Percentiles rank a stretch among this genome's conserved stretches.
Conservation (phyloP, 2,329 filamentous ascomycete species). For the Trichoderma lentiforme region DNA sequence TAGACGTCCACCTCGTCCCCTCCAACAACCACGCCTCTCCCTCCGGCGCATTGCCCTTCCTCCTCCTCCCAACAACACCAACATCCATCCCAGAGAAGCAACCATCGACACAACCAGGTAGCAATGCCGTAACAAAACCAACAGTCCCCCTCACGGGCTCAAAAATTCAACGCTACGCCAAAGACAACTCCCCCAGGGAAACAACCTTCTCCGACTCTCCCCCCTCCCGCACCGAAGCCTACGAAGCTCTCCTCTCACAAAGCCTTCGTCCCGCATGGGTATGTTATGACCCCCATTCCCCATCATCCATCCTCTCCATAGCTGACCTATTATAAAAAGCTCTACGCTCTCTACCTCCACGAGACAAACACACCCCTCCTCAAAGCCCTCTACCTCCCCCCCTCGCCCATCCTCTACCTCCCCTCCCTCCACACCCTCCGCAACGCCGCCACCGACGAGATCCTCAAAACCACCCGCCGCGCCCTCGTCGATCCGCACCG, state of each 20-base stretch:
- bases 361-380: conserved; percentile 67
- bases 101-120: conserved; percentile 11
- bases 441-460: conserved; percentile 68
- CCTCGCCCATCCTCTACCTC: conserved; percentile 59
- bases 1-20: conserved; percentile 63
- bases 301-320: not conserved
- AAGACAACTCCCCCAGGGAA: conserved; percentile 39
- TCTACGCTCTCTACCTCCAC: conserved; percentile 79
- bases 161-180: conserved; percentile 67
- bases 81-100: not conserved
- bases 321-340: conserved; percentile 38
- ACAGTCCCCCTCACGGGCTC: conserved; percentile 41
- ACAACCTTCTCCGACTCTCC: conserved; percentile 49
- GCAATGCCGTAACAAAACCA: conserved; percentile 30
- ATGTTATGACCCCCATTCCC: conserved; percentile 23
- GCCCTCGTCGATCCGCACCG: conserved; percentile 31
- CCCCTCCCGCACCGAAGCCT: conserved; percentile 62
- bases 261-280: conserved; percentile 85
- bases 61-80: conserved; percentile 54
- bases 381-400: conserved; percentile 67
- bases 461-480: conserved; percentile 59
- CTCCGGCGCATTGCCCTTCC: conserved; percentile 81
- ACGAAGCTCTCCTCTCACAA: conserved; percentile 72
- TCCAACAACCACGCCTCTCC: conserved; percentile 95
- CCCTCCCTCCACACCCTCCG: conserved; percentile 65